These are phyloP conservation scores for Amanita jacksonii DNA, from an alignment of 768 basidiomycete genomes.

Conservation along the genomic window DNA sequence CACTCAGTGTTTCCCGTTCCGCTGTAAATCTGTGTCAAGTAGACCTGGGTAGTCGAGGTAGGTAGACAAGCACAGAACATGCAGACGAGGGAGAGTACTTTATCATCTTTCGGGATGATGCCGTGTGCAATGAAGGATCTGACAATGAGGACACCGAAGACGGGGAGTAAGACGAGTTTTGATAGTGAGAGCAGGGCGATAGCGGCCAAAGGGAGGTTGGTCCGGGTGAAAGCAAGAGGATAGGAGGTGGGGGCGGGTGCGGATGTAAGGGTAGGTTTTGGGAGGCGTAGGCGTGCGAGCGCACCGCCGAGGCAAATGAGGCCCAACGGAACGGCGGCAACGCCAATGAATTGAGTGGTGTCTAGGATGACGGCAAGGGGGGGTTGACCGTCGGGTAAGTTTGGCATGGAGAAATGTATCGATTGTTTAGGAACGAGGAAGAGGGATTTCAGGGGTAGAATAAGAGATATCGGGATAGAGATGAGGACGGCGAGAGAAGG, in stretches of 20 bases:
- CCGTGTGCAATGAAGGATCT: constrained; percentile 37
- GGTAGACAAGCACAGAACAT: constrained; percentile 62
- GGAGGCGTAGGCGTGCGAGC: constrained; percentile 47
- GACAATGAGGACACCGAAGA: constrained; percentile 52
- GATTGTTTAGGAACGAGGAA: constrained; percentile 39
- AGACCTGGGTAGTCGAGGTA: too few species aligned
- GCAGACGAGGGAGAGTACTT: constrained; percentile 57
- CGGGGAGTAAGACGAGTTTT: constrained; percentile 47
- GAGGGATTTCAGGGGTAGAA: constrained; percentile 49
- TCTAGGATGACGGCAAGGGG: constrained; percentile 56
- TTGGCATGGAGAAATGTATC: constrained; percentile 26
- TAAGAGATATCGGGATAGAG: constrained; percentile 45
- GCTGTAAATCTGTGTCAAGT: too few species aligned
- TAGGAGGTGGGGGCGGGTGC: constrained; percentile 28
- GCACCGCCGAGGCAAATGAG: constrained; percentile 55
- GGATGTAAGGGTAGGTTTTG: too few species aligned
- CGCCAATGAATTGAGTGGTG: constrained; percentile 48
- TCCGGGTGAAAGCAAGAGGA: constrained; percentile 21
- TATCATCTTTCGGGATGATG: constrained; percentile 40
- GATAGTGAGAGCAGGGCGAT: constrained; percentile 43
- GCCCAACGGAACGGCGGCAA: constrained; percentile 54
- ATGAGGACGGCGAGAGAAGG: constrained; percentile 43
- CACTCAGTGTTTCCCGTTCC: too few species aligned
- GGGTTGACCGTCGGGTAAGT: constrained; percentile 57
- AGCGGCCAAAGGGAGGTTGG: constrained; percentile 34